Percentiles rank a stretch among this genome's conserved stretches.
Conservation (phyloP, 192 early-diverging fungal species). For the Geranomyces variabilis region DNA sequence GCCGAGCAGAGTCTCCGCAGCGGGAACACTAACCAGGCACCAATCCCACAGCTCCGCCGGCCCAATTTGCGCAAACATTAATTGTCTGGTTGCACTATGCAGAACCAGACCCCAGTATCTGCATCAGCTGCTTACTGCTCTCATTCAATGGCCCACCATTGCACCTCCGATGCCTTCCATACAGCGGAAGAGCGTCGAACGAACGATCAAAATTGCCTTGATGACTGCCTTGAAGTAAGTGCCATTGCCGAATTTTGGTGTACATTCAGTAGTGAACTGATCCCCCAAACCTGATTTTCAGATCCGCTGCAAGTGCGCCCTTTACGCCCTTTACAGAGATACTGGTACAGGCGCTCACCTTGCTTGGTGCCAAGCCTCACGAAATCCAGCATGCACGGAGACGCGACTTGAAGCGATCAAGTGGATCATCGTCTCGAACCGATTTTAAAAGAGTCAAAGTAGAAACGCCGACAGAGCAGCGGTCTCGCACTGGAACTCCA, state of each 20-base stretch:
- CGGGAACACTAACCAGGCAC: background rate
- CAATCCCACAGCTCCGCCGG: constrained; percentile 33
- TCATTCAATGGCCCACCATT: constrained; percentile 33
- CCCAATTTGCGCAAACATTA: constrained; percentile 43
- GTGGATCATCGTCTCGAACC: too few species aligned
- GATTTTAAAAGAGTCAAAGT: constrained; percentile 3
- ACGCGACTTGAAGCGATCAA: constrained; percentile 22
- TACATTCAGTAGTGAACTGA: too few species aligned
- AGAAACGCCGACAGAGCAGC: background rate
- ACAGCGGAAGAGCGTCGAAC: constrained; percentile 37
- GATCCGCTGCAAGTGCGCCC: constrained; percentile 21
- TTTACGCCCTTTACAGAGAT: constrained; percentile 25
- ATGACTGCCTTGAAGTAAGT: constrained; percentile 40
- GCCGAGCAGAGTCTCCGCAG: background rate
- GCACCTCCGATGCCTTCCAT: constrained; percentile 19
- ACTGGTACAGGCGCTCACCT: constrained; percentile 38
- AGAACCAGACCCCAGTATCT: constrained; percentile 34
- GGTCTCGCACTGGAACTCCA: background rate
- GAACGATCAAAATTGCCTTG: constrained; percentile 48
- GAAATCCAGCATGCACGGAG: constrained; percentile 38
- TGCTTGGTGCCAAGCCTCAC: constrained; percentile 46
- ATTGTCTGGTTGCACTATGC: constrained; percentile 40
- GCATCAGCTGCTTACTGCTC: constrained; percentile 20
- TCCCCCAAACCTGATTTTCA: constrained; percentile 1
- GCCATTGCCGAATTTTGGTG: too few species aligned